Conservation (phyloP, 192 early-diverging fungal species). For the Coemansia sp. region DNA sequence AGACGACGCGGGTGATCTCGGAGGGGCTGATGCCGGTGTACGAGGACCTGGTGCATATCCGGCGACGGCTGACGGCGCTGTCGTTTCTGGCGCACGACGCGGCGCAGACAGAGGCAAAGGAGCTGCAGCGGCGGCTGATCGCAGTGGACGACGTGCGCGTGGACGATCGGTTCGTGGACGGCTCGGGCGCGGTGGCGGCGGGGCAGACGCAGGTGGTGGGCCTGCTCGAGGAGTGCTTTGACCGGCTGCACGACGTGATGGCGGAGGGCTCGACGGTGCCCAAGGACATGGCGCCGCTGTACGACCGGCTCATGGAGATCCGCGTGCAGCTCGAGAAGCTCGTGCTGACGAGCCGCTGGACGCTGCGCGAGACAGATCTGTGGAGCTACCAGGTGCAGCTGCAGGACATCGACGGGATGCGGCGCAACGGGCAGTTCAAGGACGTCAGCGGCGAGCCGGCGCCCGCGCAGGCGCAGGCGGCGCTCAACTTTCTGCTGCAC, state of each 20-base stretch:
- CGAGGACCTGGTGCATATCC: conserved; percentile 66
- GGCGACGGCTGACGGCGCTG: conserved; percentile 56
- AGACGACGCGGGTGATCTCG: conserved; percentile 61
- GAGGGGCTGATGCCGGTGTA: conserved; percentile 73
- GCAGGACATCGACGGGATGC: conserved; percentile 78
- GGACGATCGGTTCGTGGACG: conserved; percentile 76
- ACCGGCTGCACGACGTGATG: conserved; percentile 77
- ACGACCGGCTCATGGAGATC: conserved; percentile 65
- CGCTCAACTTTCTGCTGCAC: conserved; percentile 74
- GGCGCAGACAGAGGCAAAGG: conserved; percentile 33
- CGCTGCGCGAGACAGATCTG: conserved; percentile 75
- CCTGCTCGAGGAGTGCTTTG: conserved; percentile 78
- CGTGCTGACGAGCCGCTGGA: conserved; percentile 73
- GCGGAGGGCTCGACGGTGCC: conserved; percentile 66
- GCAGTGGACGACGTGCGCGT: conserved; percentile 75
- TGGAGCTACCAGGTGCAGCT: conserved; percentile 76
- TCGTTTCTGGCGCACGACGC: conserved; percentile 34
- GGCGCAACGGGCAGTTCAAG: conserved; percentile 82
- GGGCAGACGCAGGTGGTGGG: conserved; percentile 87
- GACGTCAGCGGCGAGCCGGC: conserved; percentile 64
- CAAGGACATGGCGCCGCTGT: conserved; percentile 58
- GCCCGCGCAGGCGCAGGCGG: conserved; percentile 65
- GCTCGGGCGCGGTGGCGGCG: conserved; percentile 64
- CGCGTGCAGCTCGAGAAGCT: conserved; percentile 75
- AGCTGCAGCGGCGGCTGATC: conserved; percentile 69